Percentiles rank a stretch among this genome's conserved stretches.
These are phyloP conservation scores for Medicago arabica DNA, from an alignment of 306 rosid genomes.

Conservation along the genomic window DNA sequence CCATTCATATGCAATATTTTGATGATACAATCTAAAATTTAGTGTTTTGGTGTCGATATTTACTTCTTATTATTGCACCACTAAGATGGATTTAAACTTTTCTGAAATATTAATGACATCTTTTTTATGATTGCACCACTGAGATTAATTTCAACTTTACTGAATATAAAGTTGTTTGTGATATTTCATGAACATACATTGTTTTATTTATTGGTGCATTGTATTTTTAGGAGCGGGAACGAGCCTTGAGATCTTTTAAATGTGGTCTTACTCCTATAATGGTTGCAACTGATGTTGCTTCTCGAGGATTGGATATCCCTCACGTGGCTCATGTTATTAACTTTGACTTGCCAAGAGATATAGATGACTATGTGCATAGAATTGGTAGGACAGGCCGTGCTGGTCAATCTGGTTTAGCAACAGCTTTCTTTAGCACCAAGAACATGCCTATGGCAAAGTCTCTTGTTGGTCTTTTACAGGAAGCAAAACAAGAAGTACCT, in stretches of 20 bases:
- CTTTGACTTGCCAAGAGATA: conserved; percentile 77
- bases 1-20: neutral
- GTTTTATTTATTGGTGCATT: neutral
- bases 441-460: conserved; percentile 63
- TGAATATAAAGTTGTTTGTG: neutral
- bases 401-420: conserved; percentile 80
- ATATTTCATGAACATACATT: neutral
- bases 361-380: conserved; percentile 80
- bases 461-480: conserved; percentile 65
- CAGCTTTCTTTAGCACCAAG: conserved; percentile 74
- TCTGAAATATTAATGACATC: neutral
- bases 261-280: conserved; percentile 68
- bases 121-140: too few species aligned
- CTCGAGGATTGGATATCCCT: conserved; percentile 82
- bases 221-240: conserved; percentile 71
- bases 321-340: conserved; percentile 79
- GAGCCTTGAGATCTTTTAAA: conserved; percentile 72
- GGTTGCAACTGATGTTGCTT: conserved; percentile 89
- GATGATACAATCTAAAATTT: neutral
- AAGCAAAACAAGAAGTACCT: conserved; percentile 76
- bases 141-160: too few species aligned
- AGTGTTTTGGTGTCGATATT: neutral
- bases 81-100: neutral
- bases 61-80: neutral
- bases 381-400: conserved; percentile 90